Percentiles rank a stretch among this genome's conserved stretches.
phyloP scores from a whole-genome alignment of 768 basidiomycete species.

The Trametes sanguinea region DNA sequence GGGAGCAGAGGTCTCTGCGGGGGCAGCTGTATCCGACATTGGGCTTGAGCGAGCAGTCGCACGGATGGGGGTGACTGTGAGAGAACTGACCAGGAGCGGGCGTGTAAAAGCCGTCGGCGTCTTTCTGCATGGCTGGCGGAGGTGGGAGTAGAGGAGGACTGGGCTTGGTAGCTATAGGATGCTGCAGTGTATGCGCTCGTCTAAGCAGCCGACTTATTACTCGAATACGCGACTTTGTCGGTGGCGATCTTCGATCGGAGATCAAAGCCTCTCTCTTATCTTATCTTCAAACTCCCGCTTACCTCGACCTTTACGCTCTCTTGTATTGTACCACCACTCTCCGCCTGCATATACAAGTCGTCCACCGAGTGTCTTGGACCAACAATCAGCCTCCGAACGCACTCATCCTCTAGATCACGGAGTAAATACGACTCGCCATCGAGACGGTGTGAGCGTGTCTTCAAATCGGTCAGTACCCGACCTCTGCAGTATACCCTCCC shows the following conservation, averaged over 20 bases:
- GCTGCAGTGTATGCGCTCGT: too few relatives aligned
- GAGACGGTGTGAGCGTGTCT: too few relatives aligned
- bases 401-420: too few relatives aligned
- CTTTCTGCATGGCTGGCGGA: conserved; percentile 57
- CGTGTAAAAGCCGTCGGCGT: conserved; percentile 79
- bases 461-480: conserved; percentile 10
- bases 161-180: too few relatives aligned
- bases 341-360: too few relatives aligned
- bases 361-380: too few relatives aligned
- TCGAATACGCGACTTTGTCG: neutral
- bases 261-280: conserved; percentile 24
- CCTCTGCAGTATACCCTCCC: neutral
- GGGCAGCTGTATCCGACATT: conserved; percentile 12
- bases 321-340: too few relatives aligned
- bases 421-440: too few relatives aligned
- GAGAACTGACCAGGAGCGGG: conserved; percentile 36
- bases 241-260: conserved; percentile 19
- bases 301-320: neutral
- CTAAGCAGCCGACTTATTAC: too few relatives aligned
- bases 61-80: neutral
- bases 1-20: conserved; percentile 9
- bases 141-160: neutral
- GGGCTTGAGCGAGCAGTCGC: neutral
- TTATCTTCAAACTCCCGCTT: conserved; percentile 14
- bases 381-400: too few relatives aligned